Evolutionary conservation across 1,139 yeast genomes (phyloP), one percentile per base, ranked within the genome.

Genomic region (Diutina sp.): DNA sequence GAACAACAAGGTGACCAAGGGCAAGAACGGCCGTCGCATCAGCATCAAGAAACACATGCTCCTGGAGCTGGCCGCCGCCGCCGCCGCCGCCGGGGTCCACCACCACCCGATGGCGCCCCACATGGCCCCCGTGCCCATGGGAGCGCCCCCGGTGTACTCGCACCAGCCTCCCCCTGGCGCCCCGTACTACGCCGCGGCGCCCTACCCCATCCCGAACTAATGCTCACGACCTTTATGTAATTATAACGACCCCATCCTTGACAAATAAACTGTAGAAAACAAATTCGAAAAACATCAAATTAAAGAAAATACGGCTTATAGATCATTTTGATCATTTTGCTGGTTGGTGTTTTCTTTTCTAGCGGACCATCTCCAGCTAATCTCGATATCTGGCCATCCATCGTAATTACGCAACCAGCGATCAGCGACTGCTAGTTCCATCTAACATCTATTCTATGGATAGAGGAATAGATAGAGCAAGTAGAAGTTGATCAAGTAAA

Each of bases 21-120:
- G 79, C 18, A 76, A 74, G 62, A 76, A 76, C 60, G 80, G 80
- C 8, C 63, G 80, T 57, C 66, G 80, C 60, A 71, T 76, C 32
- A 68, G 72, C 52, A 66, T 74, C 55, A 74, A 73, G 61, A 72
- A 72, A 60, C 58, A 55, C 38, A 25, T 29, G 46, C 30, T 46
- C 25, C 25, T 18, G 41, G 53, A 50, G 44, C 44, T 32, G 41
- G 53, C 44, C 11, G 53, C 53, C 7, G 53, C 53, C 7, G 51
- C 48, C 12, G 51, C 51, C 6, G 51, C 51, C 8, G 51, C 38
- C 11, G 51, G 32, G 3, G 51, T n/a, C 32, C 51, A 48, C 38
- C 53, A 50, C 28, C 44, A 38, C 11, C 35, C 16, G 35, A 30
- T 32, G 44, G 41, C 53, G 32, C 53, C 44, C 16, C 53, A 50